A percentile compares a stretch with the other conserved stretches of the same genome.
These are phyloP conservation scores for Lizonia empirigonia DNA, from an alignment of 2,329 filamentous ascomycete genomes.

Conservation along the genomic window DNA sequence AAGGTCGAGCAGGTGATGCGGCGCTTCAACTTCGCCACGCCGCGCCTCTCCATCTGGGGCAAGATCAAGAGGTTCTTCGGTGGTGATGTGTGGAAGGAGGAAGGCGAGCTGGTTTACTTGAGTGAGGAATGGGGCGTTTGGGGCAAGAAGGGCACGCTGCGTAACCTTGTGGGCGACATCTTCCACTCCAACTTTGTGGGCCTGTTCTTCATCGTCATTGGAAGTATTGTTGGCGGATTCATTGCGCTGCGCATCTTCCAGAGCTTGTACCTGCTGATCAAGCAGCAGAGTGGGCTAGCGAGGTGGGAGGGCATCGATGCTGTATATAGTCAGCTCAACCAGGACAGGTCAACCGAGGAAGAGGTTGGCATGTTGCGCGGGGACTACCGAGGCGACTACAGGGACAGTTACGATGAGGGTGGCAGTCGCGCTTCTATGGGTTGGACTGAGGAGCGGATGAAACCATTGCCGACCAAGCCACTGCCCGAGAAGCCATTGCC, in stretches of 20 bases:
- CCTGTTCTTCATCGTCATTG: conserved; percentile 30
- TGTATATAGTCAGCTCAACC: conserved; percentile 39
- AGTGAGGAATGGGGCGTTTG: conserved; percentile 38
- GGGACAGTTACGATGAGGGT: conserved; percentile 33
- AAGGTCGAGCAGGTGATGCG: conserved; percentile 32
- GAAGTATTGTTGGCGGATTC: conserved; percentile 23
- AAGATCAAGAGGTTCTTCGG: conserved; percentile 37
- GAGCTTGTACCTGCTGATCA: conserved; percentile 26
- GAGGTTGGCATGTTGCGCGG: conserved; percentile 30
- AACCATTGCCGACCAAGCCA: conserved; percentile 39
- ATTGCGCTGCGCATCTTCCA: conserved; percentile 27
- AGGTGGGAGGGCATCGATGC: conserved; percentile 44
- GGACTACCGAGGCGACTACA: conserved; percentile 31
- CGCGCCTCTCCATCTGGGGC: conserved; percentile 22
- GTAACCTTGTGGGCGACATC: conserved; percentile 32
- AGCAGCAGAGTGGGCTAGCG: conserved; percentile 36
- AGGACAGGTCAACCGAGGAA: conserved; percentile 29
- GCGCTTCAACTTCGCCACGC: conserved; percentile 27
- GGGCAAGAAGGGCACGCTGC: conserved; percentile 40
- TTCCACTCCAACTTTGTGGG: conserved; percentile 34
- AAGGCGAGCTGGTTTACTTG: conserved; percentile 37
- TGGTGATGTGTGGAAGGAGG: conserved; percentile 29
- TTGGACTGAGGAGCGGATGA: conserved; percentile 33
- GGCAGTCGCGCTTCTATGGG: conserved; percentile 11
- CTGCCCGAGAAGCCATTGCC: conserved; percentile 45